A percentile compares a stretch with the other conserved stretches of the same genome.
Conservation (phyloP, 345 rosid genomes). For the Linum usitatissimum region DNA sequence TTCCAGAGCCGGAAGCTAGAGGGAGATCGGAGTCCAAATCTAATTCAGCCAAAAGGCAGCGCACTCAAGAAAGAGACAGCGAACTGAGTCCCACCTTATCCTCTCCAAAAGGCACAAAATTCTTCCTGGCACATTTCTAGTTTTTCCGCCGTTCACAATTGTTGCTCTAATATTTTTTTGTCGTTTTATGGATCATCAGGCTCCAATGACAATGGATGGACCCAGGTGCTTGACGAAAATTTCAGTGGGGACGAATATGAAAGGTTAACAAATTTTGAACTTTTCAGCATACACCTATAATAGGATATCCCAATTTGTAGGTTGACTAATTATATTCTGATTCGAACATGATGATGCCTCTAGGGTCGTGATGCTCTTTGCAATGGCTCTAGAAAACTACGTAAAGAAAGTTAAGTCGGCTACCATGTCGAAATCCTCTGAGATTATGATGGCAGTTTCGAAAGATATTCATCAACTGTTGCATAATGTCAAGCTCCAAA, state of each 20-base stretch:
- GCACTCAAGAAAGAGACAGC: constrained; percentile 19
- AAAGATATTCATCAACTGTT: constrained; percentile 51
- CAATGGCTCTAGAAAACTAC: constrained; percentile 54
- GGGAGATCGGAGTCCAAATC: constrained; percentile 32
- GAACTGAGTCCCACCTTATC: constrained; percentile 30
- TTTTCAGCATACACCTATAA: too few species aligned
- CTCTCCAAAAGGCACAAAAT: constrained; percentile 42
- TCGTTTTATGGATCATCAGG: constrained; percentile 26
- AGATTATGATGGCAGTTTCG: constrained; percentile 61
- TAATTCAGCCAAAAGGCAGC: constrained; percentile 37
- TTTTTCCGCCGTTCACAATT: not conserved
- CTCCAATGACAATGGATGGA: constrained; percentile 34
- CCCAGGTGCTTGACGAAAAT: constrained; percentile 35
- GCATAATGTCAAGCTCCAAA: constrained; percentile 55
- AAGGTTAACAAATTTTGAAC: constrained; percentile 29
- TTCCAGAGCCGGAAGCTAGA: constrained; percentile 21
- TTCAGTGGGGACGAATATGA: constrained; percentile 53
- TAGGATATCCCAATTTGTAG: too few species aligned
- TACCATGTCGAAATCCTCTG: constrained; percentile 58
- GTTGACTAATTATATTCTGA: constrained; percentile 16
- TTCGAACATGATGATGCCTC: constrained; percentile 5
- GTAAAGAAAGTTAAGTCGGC: constrained; percentile 55
- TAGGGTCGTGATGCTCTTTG: constrained; percentile 58
- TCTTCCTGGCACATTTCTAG: constrained; percentile 1
- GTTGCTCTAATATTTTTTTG: constrained; percentile 1